These are phyloP conservation scores for Podospora fimiseda DNA, from an alignment of 495 filamentous ascomycete genomes.

Conservation along the genomic window DNA sequence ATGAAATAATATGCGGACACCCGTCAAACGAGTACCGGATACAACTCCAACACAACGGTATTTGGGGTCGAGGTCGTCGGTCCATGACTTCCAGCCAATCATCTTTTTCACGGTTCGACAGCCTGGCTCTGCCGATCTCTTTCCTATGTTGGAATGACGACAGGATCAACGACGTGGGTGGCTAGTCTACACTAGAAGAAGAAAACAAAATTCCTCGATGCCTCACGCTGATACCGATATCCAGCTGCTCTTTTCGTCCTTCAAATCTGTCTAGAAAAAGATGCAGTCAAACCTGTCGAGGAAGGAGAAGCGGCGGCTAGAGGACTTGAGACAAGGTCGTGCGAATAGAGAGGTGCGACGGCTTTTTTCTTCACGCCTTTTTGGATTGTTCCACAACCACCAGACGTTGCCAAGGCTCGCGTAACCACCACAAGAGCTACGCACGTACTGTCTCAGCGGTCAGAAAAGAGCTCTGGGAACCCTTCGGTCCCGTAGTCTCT, in stretches of 20 bases:
- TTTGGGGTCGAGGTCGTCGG: neutral
- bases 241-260: neutral
- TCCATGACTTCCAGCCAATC: constrained; percentile 1
- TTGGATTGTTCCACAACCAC: constrained; percentile 1
- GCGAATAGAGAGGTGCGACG: neutral
- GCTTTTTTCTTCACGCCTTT: neutral
- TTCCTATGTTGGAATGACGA: constrained; percentile 3
- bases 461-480: neutral
- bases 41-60: neutral
- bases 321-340: neutral
- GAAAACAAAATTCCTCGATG: neutral
- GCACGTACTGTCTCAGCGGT: constrained; percentile 15
- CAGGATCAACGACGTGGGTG: neutral
- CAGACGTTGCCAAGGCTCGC: constrained; percentile 9
- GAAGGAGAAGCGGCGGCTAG: neutral
- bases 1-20: too few relatives aligned
- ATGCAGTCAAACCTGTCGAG: neutral
- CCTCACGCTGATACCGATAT: neutral
- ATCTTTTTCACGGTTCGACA: constrained; percentile 6
- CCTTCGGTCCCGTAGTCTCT: constrained; percentile 3
- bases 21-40: too few relatives aligned
- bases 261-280: neutral
- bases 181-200: neutral
- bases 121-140: constrained; percentile 13
- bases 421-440: constrained; percentile 7